Percentiles rank a stretch among this genome's conserved stretches.
Conservation (phyloP, 208 protist genomes). For the Herpetomonas samuelpessoai region DNA sequence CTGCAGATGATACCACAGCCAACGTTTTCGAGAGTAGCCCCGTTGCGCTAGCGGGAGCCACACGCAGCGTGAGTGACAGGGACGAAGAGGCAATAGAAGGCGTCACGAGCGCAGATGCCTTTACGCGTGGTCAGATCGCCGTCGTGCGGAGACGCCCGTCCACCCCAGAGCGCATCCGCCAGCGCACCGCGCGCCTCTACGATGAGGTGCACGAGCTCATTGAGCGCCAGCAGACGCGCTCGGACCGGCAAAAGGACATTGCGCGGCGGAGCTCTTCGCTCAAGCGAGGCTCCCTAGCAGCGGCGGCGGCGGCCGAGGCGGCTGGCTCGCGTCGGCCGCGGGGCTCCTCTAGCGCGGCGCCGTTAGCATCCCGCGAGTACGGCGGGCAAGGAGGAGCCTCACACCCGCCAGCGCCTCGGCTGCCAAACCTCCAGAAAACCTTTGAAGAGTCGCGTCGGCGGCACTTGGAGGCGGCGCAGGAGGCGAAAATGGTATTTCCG, state of each 20-base stretch:
- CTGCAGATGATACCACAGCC: no score
- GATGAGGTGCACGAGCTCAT: constrained; percentile 64
- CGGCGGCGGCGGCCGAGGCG: not conserved
- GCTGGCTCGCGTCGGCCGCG: no score
- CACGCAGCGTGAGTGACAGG: no score
- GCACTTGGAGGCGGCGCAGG: constrained; percentile 51
- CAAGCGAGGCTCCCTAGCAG: not conserved
- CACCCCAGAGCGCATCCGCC: constrained; percentile 66
- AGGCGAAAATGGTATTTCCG: constrained; percentile 44
- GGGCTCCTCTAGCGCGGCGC: no score
- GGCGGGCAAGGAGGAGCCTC: no score
- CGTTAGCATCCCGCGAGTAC: no score
- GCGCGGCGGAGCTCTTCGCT: constrained; percentile 20
- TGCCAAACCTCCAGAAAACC: constrained; percentile 53
- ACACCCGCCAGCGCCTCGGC: no score
- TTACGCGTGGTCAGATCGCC: constrained; percentile 7
- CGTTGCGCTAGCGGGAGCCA: no score
- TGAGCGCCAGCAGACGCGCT: constrained; percentile 39
- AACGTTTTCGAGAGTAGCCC: no score
- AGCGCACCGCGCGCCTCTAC: constrained; percentile 41
- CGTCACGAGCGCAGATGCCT: no score
- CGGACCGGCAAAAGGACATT: constrained; percentile 50
- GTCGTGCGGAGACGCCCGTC: constrained; percentile 12
- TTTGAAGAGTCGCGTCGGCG: constrained; percentile 67
- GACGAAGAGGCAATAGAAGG: no score